Percentiles rank a stretch among this genome's conserved stretches.
Conservation (phyloP, 331 rosid genomes). For the Telfairia occidentalis region DNA sequence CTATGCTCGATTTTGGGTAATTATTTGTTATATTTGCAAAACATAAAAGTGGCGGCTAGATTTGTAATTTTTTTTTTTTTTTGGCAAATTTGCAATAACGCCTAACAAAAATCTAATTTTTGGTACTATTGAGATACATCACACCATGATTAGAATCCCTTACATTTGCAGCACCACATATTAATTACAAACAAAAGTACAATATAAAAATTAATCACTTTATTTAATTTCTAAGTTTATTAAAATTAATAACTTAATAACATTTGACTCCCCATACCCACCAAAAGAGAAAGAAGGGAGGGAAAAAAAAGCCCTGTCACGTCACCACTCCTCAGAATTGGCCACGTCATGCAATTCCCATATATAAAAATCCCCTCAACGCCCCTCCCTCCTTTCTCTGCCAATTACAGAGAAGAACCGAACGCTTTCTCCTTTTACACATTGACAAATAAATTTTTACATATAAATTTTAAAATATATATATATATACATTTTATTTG, state of each 20-base stretch:
- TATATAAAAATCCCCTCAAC: background rate
- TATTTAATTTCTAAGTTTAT: background rate
- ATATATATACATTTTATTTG: background rate
- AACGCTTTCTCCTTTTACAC: slow-evolving; percentile 1
- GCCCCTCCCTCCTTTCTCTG: slow-evolving; percentile 3
- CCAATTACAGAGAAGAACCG: slow-evolving; percentile 1
- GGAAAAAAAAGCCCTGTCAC: background rate
- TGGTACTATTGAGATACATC: background rate
- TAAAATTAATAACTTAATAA: background rate
- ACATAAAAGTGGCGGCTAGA: too few species aligned
- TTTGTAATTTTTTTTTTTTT: too few species aligned
- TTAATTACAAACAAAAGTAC: background rate
- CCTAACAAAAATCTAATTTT: background rate
- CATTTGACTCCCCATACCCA: too few species aligned
- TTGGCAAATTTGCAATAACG: too few species aligned
- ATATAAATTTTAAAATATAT: background rate
- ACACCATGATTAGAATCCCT: background rate
- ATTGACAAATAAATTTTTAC: background rate
- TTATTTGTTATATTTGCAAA: too few species aligned
- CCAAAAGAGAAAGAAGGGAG: too few species aligned
- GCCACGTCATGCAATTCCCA: background rate
- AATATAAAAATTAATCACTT: background rate
- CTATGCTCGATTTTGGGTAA: too few species aligned
- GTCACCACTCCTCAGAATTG: background rate
- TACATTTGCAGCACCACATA: background rate